Conservation (phyloP, 2,329 filamentous ascomycete species). For the Myriosclerotinia scirpicola region DNA sequence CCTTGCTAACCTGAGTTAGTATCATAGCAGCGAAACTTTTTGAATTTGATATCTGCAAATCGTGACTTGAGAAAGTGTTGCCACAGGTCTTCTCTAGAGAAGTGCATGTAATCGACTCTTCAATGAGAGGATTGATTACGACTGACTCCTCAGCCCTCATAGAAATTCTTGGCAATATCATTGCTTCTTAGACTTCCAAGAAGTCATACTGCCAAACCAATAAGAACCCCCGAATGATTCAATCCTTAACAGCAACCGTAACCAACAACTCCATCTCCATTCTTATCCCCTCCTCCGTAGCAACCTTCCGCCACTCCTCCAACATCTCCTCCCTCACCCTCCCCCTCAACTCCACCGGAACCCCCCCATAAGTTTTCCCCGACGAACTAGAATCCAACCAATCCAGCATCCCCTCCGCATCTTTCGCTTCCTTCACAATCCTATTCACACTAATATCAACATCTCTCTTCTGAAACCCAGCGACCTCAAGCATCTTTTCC, state of each 20-base stretch:
- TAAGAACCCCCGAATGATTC: neutral
- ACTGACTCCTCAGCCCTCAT: too few relatives aligned
- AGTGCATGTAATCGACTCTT: too few relatives aligned
- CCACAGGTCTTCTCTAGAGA: too few relatives aligned
- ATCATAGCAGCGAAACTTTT: too few relatives aligned
- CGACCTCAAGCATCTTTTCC: conserved; percentile 5
- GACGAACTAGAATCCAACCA: conserved; percentile 27
- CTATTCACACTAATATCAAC: conserved; percentile 7
- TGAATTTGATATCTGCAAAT: too few relatives aligned
- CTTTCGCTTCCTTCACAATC: conserved; percentile 23
- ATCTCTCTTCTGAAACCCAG: conserved; percentile 20
- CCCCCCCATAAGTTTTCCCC: conserved; percentile 24
- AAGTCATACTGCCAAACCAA: neutral
- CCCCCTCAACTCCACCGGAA: conserved; percentile 23
- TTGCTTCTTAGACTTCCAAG: neutral
- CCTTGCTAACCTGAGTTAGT: too few relatives aligned
- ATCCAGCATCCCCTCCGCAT: conserved; percentile 22
- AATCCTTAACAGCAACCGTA: conserved; percentile 24
- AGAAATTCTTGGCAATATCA: neutral
- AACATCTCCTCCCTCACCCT: conserved; percentile 24
- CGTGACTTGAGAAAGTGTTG: too few relatives aligned
- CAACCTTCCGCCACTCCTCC: conserved; percentile 24
- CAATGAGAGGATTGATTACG: too few relatives aligned
- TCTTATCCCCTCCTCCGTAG: conserved; percentile 18
- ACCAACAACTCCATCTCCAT: conserved; percentile 29